phyloP scores from a whole-genome alignment of 106 monocot species.

The Dioscorea dumetorum region DNA sequence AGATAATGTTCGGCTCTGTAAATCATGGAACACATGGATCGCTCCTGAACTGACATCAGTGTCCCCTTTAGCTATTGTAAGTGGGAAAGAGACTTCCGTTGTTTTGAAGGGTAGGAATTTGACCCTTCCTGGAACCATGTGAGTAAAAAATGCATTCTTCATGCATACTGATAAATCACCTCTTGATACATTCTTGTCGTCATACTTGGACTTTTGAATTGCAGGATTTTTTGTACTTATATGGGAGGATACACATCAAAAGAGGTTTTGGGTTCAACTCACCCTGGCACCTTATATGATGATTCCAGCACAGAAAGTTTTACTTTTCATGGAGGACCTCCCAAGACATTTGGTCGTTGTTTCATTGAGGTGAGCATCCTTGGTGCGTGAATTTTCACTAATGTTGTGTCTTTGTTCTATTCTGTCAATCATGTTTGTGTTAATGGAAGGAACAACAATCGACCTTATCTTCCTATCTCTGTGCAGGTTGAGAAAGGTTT shows the following conservation, averaged over 20 bases:
- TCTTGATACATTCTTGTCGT: too few species aligned
- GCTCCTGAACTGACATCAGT: conserved; percentile 75
- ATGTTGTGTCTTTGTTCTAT: too few species aligned
- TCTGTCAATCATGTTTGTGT: too few species aligned
- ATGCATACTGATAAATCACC: too few species aligned
- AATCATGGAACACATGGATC: conserved; percentile 78
- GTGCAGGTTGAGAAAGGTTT: conserved; percentile 96
- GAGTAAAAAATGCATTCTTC: conserved; percentile 11
- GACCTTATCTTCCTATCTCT: conserved; percentile 4
- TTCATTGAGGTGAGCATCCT: conserved; percentile 67
- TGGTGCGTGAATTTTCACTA: too few species aligned
- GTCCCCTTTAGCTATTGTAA: conserved; percentile 84
- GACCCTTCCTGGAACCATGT: conserved; percentile 84
- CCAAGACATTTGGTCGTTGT: conserved; percentile 59
- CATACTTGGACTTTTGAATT: conserved; percentile 4
- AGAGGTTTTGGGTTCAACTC: conserved; percentile 57
- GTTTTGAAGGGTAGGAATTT: conserved; percentile 79
- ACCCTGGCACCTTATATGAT: conserved; percentile 77
- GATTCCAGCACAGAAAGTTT: conserved; percentile 76
- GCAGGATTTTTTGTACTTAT: conserved; percentile 81
- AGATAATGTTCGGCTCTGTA: conserved; percentile 74
- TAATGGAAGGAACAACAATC: too few species aligned
- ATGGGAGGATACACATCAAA: conserved; percentile 80
- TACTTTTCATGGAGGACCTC: conserved; percentile 47
- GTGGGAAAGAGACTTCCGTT: conserved; percentile 66